Evolutionary conservation across 345 rosid species (phyloP).

Genomic region (Hypericum perforatum): DNA sequence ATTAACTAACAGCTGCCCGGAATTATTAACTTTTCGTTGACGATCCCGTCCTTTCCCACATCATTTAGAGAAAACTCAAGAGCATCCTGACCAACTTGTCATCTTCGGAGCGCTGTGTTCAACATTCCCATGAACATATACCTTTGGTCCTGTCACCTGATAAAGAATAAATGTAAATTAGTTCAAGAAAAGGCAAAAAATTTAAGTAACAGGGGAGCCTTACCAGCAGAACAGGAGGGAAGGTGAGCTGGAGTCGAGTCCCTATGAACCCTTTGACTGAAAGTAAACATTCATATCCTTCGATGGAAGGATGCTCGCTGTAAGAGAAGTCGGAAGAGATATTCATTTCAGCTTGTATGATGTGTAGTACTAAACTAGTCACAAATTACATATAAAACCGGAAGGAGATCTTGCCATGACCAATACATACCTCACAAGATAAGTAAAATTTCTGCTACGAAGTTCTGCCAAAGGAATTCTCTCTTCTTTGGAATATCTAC

Average conservation of each 20-base stretch:
- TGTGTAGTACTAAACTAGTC: too few species aligned
- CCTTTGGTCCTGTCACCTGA: slow-evolving; percentile 69
- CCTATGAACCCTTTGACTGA: slow-evolving; percentile 52
- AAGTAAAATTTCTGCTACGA: slow-evolving; percentile 52
- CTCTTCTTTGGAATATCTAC: slow-evolving; percentile 96
- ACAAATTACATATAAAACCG: too few species aligned
- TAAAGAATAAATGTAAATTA: not conserved
- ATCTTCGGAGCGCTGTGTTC: slow-evolving; percentile 23
- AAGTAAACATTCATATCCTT: slow-evolving; percentile 68
- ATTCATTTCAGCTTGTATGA: too few species aligned
- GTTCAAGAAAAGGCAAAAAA: not conserved
- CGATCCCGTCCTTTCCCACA: not conserved
- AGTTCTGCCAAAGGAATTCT: slow-evolving; percentile 45
- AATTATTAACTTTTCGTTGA: too few species aligned
- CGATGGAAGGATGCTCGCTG: slow-evolving; percentile 63
- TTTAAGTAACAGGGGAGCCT: slow-evolving; percentile 1
- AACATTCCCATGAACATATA: slow-evolving; percentile 49
- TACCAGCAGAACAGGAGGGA: slow-evolving; percentile 67
- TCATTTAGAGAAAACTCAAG: slow-evolving; percentile 14
- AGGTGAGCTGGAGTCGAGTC: slow-evolving; percentile 33
- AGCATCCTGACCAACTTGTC: slow-evolving; percentile 60
- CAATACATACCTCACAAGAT: slow-evolving; percentile 56
- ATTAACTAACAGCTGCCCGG: too few species aligned
- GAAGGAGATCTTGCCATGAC: not conserved
- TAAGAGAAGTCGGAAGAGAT: not conserved